Percentiles rank a stretch among this genome's conserved stretches.
Conservation (phyloP, 306 rosid species). For the Inga laurina region DNA sequence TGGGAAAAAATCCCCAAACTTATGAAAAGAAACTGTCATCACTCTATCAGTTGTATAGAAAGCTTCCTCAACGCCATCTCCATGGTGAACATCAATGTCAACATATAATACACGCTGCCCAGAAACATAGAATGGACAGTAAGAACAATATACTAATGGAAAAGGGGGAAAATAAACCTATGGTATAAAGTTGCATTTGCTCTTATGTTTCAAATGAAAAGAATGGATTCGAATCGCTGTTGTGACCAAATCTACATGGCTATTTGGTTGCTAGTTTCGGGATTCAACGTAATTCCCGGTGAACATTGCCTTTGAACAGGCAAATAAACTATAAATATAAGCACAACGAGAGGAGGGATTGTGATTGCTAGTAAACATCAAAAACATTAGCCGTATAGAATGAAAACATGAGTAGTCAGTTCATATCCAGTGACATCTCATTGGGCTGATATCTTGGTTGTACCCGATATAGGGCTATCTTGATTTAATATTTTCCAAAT, state of each 20-base stretch:
- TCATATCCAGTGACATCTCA: neutral
- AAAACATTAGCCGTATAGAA: neutral
- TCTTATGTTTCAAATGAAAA: neutral
- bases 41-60: constrained; percentile 93
- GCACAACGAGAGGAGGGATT: neutral
- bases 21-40: constrained; percentile 90
- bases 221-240: neutral
- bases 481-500: neutral
- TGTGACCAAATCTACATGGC: neutral
- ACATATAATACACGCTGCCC: constrained; percentile 82
- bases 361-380: constrained; percentile 5
- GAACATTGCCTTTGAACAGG: neutral
- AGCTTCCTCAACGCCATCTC: constrained; percentile 99
- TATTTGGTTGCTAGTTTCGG: neutral
- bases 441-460: neutral
- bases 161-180: neutral
- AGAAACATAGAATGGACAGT: constrained; percentile 27
- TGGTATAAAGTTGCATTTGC: neutral
- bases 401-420: neutral
- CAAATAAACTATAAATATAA: neutral
- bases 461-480: neutral
- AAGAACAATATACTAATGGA: constrained; percentile 9
- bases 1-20: constrained; percentile 89
- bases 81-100: constrained; percentile 91
- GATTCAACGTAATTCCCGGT: neutral